Percentiles rank a stretch among this genome's conserved stretches.
phyloP scores from a whole-genome alignment of 345 rosid species.

The Dimocarpus longan region DNA sequence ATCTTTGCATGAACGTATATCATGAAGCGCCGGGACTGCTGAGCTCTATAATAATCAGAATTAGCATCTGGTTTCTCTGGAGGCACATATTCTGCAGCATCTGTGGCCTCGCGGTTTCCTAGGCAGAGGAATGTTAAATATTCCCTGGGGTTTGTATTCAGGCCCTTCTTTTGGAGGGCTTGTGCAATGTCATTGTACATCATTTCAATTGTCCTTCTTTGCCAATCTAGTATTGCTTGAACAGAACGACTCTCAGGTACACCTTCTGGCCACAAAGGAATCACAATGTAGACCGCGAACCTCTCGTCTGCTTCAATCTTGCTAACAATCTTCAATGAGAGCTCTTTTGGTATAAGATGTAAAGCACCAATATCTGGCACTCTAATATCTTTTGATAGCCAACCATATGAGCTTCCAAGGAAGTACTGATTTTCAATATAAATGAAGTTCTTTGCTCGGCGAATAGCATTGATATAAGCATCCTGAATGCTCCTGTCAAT shows the following conservation, averaged over 20 bases:
- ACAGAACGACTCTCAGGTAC: slow-evolving; percentile 64
- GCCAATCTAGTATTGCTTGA: slow-evolving; percentile 90
- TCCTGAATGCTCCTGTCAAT: slow-evolving; percentile 85
- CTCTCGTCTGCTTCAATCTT: slow-evolving; percentile 77
- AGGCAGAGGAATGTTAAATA: slow-evolving; percentile 79
- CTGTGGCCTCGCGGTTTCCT: slow-evolving; percentile 56
- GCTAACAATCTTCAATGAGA: slow-evolving; percentile 70
- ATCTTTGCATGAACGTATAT: slow-evolving; percentile 85
- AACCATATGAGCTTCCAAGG: slow-evolving; percentile 77
- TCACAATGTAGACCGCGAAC: slow-evolving; percentile 70
- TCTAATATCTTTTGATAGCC: slow-evolving; percentile 51
- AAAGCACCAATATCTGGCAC: slow-evolving; percentile 57
- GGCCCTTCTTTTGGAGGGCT: slow-evolving; percentile 48
- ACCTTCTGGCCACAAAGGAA: slow-evolving; percentile 95
- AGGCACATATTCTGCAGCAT: slow-evolving; percentile 47
- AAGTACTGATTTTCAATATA: slow-evolving; percentile 91
- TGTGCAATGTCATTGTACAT: slow-evolving; percentile 67
- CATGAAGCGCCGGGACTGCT: slow-evolving; percentile 76
- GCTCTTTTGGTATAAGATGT: slow-evolving; percentile 80
- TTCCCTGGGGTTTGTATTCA: slow-evolving; percentile 53
- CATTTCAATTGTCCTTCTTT: slow-evolving; percentile 86
- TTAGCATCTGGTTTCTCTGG: slow-evolving; percentile 46
- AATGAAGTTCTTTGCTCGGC: slow-evolving; percentile 77
- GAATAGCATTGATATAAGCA: slow-evolving; percentile 73
- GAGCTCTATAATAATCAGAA: slow-evolving; percentile 69